Base-by-base conservation (phyloP, 1,284 basidiomycete species). In the Microbotryum lychnidis-dioicae region DNA sequence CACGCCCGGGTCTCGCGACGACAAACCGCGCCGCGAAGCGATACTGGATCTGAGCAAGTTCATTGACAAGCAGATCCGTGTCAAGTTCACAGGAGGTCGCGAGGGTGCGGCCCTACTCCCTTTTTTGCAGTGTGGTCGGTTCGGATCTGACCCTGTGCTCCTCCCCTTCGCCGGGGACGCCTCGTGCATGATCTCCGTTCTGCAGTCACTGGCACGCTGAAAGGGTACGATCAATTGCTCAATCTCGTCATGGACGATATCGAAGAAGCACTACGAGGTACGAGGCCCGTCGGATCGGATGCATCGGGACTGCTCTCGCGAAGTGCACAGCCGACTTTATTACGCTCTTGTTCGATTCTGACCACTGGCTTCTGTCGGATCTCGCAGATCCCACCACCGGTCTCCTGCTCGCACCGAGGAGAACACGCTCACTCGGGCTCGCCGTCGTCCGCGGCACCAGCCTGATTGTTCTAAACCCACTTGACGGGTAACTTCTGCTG, bases 41-140 rank as follows among this genome's bases (percentile, higher is more conserved):
- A 97, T 98, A 76, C 83, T 98, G 33, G 93, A 97, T 77, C 83
- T 98, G 48, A 84, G 88, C 61, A 93, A 94, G 75, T 97, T 96
- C 73, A 86, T 88, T 29, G 90, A 97, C 76, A 86, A 93, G 76
- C 82, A 84, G 67, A 89, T 98, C 74, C 80, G 90, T 59, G 92
- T 98, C 73, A 97, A 97, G 77, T 97, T 98, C 74, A 90, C 90
- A 29, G 94, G 94, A 52, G 94, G 94, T 29, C 80, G 94, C 33
- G 91, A 97, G 82, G 92, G 93, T 91, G 68, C 54, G 80, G 31
- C 23, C 31, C 53, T 50, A 25, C 25, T 44, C 27, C 31, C 44
- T 16, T 14, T 42, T 31, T 21, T 31, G 44, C 47, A 21, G 4
- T 21, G 8, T 16, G 5, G 21, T 20, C 23, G n/a, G 20, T 61